Percentiles rank a stretch among this genome's conserved stretches.
These are phyloP conservation scores for Aspergillus terreus DNA, from an alignment of 2,329 filamentous ascomycete species.

Conservation along the genomic window DNA sequence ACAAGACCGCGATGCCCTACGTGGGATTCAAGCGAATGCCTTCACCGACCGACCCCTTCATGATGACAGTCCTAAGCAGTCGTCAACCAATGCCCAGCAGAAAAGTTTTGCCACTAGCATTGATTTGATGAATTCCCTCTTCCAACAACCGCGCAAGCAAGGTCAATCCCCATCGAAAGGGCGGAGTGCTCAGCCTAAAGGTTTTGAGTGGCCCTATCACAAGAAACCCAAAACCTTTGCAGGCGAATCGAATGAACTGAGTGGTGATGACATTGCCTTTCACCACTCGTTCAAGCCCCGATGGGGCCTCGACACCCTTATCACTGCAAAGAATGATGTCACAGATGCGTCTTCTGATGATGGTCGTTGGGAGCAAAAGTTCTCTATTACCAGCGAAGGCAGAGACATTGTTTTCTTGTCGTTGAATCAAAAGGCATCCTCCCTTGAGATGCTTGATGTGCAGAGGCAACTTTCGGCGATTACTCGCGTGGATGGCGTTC, in stretches of 20 bases:
- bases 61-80: constrained; percentile 30
- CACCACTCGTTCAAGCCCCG: constrained; percentile 72
- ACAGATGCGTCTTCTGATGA: constrained; percentile 16
- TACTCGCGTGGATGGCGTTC: constrained; percentile 54
- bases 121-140: constrained; percentile 93
- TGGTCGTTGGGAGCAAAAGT: constrained; percentile 50
- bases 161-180: constrained; percentile 48
- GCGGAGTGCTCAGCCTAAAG: constrained; percentile 56
- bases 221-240: constrained; percentile 69
- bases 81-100: constrained; percentile 28
- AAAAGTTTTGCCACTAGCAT: constrained; percentile 81
- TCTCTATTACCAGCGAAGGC: constrained; percentile 40
- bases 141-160: constrained; percentile 60
- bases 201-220: constrained; percentile 88
- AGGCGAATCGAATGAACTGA: constrained; percentile 59
- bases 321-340: constrained; percentile 55
- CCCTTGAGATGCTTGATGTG: constrained; percentile 29
- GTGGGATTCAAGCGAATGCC: constrained; percentile 60
- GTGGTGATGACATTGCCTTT: constrained; percentile 62
- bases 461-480: constrained; percentile 42
- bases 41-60: constrained; percentile 47
- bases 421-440: constrained; percentile 22
- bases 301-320: constrained; percentile 73
- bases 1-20: constrained; percentile 73
- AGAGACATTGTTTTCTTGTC: constrained; percentile 28